Conservation (phyloP, 805 yeast genomes). For the Vanderwaltozyma tropicalis region DNA sequence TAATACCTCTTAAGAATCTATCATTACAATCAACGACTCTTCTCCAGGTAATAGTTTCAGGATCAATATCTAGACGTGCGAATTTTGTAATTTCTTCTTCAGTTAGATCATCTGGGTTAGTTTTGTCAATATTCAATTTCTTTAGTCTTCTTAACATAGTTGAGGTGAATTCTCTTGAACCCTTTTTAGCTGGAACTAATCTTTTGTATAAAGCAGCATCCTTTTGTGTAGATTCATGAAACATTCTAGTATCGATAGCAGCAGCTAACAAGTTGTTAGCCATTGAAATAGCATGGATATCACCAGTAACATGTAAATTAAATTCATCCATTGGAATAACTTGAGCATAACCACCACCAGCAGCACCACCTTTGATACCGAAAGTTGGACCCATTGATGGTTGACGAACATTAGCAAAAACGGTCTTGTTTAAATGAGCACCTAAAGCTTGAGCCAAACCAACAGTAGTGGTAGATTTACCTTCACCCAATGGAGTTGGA, state of each 20-base stretch:
- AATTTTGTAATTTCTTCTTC: constrained; percentile 54
- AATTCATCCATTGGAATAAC: constrained; percentile 85
- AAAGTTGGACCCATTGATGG: constrained; percentile 87
- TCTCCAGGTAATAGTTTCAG: constrained; percentile 70
- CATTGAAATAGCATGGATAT: constrained; percentile 74
- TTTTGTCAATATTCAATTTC: constrained; percentile 59
- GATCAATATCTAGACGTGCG: constrained; percentile 66
- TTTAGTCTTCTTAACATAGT: constrained; percentile 58
- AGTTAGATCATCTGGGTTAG: constrained; percentile 63
- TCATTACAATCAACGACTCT: constrained; percentile 81
- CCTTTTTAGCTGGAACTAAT: constrained; percentile 66
- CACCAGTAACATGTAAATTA: constrained; percentile 80
- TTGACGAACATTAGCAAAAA: constrained; percentile 75
- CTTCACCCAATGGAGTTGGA: constrained; percentile 81
- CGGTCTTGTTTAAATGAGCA: constrained; percentile 58
- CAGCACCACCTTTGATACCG: constrained; percentile 86
- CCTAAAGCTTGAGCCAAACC: constrained; percentile 76
- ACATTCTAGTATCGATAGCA: constrained; percentile 77
- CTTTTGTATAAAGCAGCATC: constrained; percentile 66
- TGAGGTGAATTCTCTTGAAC: constrained; percentile 53
- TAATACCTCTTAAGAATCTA: constrained; percentile 66
- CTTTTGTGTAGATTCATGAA: constrained; percentile 68
- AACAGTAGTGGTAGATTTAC: constrained; percentile 75
- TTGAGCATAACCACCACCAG: constrained; percentile 83
- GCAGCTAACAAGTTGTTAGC: constrained; percentile 77